Evolutionary conservation across 306 rosid genomes (phyloP).

Genomic region (Trichosanthes truncata): DNA sequence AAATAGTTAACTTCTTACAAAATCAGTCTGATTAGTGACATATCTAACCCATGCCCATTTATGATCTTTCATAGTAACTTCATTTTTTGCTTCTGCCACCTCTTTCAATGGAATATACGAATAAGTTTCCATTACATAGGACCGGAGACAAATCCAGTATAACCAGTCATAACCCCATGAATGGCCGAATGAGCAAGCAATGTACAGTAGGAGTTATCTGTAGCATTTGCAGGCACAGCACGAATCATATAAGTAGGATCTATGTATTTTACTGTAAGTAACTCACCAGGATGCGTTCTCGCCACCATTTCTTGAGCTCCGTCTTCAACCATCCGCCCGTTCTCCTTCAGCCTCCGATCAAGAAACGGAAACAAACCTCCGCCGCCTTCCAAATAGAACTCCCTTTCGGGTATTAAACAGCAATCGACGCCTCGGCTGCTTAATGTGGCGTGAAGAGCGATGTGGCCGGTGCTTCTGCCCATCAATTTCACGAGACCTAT

Average conservation of each 20-base stretch:
- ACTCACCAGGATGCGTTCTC: slow-evolving; percentile 45
- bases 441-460: slow-evolving; percentile 61
- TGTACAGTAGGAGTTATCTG: slow-evolving; percentile 63
- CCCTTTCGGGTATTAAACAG: slow-evolving; percentile 70
- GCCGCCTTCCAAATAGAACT: slow-evolving; percentile 62
- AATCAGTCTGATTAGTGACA: slow-evolving; percentile 75
- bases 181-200: slow-evolving; percentile 72
- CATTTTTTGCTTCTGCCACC: slow-evolving; percentile 53
- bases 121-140: slow-evolving; percentile 56
- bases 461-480: slow-evolving; percentile 88
- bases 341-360: slow-evolving; percentile 34
- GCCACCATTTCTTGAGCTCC: slow-evolving; percentile 72
- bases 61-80: slow-evolving; percentile 48
- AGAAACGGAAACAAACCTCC: slow-evolving; percentile 72
- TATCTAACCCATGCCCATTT: slow-evolving; percentile 95
- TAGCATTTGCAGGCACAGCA: slow-evolving; percentile 67
- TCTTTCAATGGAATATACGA: slow-evolving; percentile 71
- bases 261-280: slow-evolving; percentile 54
- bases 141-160: slow-evolving; percentile 71
- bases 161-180: slow-evolving; percentile 85
- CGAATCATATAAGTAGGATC: slow-evolving; percentile 91
- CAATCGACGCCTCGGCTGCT: slow-evolving; percentile 87
- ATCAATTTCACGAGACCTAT: slow-evolving; percentile 78
- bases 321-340: slow-evolving; percentile 70
- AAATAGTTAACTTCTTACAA: slow-evolving; percentile 18